Evolutionary conservation across 164 flowering plant genomes (phyloP), one percentile per base, ranked within the genome.

Genomic region (Malania oleifera): DNA sequence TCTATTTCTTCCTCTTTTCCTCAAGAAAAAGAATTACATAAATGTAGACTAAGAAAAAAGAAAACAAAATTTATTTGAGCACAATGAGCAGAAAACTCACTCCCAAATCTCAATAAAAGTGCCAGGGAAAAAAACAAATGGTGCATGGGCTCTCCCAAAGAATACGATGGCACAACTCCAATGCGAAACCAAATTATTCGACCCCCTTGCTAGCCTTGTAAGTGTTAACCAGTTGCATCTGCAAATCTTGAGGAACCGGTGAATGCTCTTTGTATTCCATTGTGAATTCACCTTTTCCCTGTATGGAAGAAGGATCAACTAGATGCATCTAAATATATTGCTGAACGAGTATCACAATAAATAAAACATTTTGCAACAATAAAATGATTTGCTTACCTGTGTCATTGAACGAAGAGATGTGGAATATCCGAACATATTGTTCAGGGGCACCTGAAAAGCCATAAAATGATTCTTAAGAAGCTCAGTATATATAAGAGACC

Each of bases 271-370:
- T 85, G 74, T 95, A 95, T 69, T 95, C 99, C 99, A 95, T 95
- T 11, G 97, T 85, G 67, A 95, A 95, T 66, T 95, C 99, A 18
- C 99, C 99, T 70, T 95, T 95, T 2, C 99, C 99, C 97, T 95
- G 91, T 52, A 63, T 2, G 54, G 15, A 48, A 18, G 11, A 44
- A 28, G 27, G 29, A 37, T 25, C 29, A 34, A 44, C 27, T 60
- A 41, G 5, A 35, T 28, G 17, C 18, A 9, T 22, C 3, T 5
- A 38, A 43, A 19, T 17, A 34, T 39, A 39, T 27, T 12, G 27
- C 12, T n/a, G n/a, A n/a, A n/a, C n/a, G n/a, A n/a, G n/a, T n/a
- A n/a, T n/a, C 19, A 14, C 28, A 38, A 26, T 13, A 10, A 25
- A 19, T n/a, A 20, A 35, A 37, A 23, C 14, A 26, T 23, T 17